Base-by-base conservation (phyloP, 352 stramenopile genomes). In the Pseudoperonospora humuli region DNA sequence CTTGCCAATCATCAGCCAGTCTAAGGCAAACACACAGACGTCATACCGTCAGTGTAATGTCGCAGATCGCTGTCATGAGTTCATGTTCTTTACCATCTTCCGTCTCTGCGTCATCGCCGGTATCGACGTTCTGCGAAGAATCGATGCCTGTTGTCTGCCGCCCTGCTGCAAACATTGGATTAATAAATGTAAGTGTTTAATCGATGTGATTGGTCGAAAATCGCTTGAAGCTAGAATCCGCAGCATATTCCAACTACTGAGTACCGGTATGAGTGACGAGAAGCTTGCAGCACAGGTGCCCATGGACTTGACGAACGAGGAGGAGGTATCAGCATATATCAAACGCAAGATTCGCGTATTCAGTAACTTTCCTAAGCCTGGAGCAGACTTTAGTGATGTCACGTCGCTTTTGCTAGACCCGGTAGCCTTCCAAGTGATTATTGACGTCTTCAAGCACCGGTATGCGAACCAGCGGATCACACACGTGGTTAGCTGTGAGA, bases 401-500 rank as follows among this genome's bases (percentile, higher is more conserved):
- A 83, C 79, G 19, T 74, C 76, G 37, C 61, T 89, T 44, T 47
- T 92, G 36, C 59, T 84, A 31, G 76, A 89, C 32, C 73, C 75
- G 1, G 53, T 58, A 14, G 76, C 79, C 7, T 92, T 92, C 61
- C 75, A 86, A 45, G 43, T 85, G 20, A 67, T 54, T 21, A 84
- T 91, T 39, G 70, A 89, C 41, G 75, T 76, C n/a, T 70, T 91
- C 19, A 61, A 53, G 29, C 46, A 67, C 21, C 70, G 79, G 7
- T 91, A 89, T 44, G 60, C 44, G 10, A 50, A 45, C 54, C 39
- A 82, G 42, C 28, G 59, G 25, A 75, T 91, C 67, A 85, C 79
- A 5, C 76, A 91, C 58, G 50, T 91, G n/a, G 79, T 86, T 19
- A 89, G 79, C 53, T 82, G 62, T 44, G 76, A 91, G 47, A 79